Conservation (phyloP, 1,139 yeast genomes). For the Geotrichum europaeum region DNA sequence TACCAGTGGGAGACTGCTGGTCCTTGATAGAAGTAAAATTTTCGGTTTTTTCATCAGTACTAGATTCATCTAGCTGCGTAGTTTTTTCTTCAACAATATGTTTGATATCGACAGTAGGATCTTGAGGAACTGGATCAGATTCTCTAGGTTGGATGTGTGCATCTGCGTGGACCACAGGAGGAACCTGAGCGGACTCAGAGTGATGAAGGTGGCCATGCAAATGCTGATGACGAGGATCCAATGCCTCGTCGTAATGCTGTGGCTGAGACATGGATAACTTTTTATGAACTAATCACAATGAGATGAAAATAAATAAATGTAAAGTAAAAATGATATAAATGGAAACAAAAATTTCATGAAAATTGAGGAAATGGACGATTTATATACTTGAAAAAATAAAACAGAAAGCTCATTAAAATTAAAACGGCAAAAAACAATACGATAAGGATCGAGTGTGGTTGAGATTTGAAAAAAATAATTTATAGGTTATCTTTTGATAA, state of each 20-base stretch:
- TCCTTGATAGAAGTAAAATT: neutral
- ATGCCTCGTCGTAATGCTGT: conserved; percentile 5
- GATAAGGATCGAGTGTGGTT: neutral
- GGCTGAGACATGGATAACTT: neutral
- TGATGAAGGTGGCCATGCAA: conserved; percentile 28
- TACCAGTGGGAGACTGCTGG: neutral
- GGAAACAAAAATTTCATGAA: neutral
- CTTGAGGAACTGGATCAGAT: conserved; percentile 17
- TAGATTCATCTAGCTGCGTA: neutral
- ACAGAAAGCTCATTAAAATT: neutral
- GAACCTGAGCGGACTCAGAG: conserved; percentile 23
- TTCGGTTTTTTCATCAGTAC: neutral
- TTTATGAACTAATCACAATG: neutral
- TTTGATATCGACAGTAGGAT: neutral
- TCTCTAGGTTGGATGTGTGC: conserved; percentile 25
- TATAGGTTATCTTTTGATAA: neutral
- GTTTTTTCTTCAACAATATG: conserved; percentile 3
- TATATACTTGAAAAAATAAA: neutral
- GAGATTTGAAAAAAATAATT: neutral
- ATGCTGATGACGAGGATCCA: conserved; percentile 25
- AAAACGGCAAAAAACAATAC: neutral
- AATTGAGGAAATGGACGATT: neutral
- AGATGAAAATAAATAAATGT: neutral
- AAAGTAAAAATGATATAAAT: neutral
- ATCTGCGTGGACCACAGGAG: conserved; percentile 27